Base-by-base conservation (phyloP, 2,329 filamentous ascomycete genomes). In the Dothistroma pini region DNA sequence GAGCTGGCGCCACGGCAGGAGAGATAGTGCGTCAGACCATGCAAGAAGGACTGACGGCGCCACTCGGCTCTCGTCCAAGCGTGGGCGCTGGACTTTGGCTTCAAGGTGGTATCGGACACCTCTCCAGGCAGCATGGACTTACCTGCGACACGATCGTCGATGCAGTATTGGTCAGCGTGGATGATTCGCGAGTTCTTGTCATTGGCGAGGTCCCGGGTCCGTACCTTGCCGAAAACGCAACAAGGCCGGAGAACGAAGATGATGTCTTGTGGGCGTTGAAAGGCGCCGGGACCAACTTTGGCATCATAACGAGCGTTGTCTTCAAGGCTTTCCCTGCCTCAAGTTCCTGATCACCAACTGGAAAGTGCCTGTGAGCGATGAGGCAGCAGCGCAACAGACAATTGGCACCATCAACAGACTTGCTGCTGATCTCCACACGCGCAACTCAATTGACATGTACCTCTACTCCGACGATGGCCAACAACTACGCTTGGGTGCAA, bases 31-130 rank as follows among this genome's bases (percentile, higher is more conserved):
- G 68, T 21, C 75, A 77, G 56, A 67, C 81, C 41, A 80, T 81
- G 76, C 72, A 60, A 1, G 75, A 64, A 0, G 82, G 80, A 1
- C 0, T 87, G 57, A 83, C 81, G 58, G 80, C 88, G 1, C 85
- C 86, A 0, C 70, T 88, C 2, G 86, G 86, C 2, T 70, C 83
- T 29, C 83, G 86, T 6, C 86, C 86, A 63, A 87, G 84, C 64
- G 84, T 88, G 29, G 86, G 86, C 2, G 80, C 83, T 0, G 86
- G 86, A 0, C 66, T 85, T 14, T 88, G 84, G 84, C 75, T 89
- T 52, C 85, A 88, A 75, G 86, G 86, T 47, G 85, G 86, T 56
- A 85, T 88, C 54, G 85, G 85, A 1, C 84, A 87, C 64, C 74
- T 86, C n/a, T 68, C 81, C 38, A 77, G 85, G 60, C 58, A 77